These are phyloP conservation scores for Achaetomiella virescens DNA, from an alignment of 495 filamentous ascomycete genomes.

Conservation along the genomic window DNA sequence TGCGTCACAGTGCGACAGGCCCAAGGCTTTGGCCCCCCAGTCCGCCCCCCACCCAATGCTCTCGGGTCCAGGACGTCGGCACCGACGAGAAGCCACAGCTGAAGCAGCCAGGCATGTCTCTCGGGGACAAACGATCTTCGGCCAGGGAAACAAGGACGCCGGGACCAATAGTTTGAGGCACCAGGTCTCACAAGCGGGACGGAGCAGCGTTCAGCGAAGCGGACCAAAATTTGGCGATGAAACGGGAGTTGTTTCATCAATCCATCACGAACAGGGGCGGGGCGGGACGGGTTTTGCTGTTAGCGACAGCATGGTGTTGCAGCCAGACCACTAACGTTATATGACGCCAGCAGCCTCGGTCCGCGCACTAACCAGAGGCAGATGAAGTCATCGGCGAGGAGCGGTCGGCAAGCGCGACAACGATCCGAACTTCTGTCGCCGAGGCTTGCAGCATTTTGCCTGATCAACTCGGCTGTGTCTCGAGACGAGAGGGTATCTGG, in stretches of 20 bases:
- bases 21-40: not conserved
- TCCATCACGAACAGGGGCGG: slow-evolving; percentile 6
- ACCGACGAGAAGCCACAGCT: not conserved
- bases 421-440: not conserved
- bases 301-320: not conserved
- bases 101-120: slow-evolving; percentile 1
- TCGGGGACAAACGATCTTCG: slow-evolving; percentile 5
- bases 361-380: slow-evolving; percentile 6
- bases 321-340: not conserved
- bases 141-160: slow-evolving; percentile 4
- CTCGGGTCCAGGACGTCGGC: not conserved
- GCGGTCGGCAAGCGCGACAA: slow-evolving; percentile 7
- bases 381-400: slow-evolving; percentile 12
- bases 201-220: not conserved
- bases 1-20: not conserved
- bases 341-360: not conserved
- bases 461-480: not conserved
- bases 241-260: slow-evolving; percentile 27
- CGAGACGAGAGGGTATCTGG: no score
- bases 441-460: no score
- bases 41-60: not conserved
- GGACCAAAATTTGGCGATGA: slow-evolving; percentile 15
- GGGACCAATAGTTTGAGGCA: not conserved
- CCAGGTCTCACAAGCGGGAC: slow-evolving; percentile 1
- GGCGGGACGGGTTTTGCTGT: slow-evolving; percentile 2